Base-by-base conservation (phyloP, 2,329 filamentous ascomycete species). In the Phoma sp. region DNA sequence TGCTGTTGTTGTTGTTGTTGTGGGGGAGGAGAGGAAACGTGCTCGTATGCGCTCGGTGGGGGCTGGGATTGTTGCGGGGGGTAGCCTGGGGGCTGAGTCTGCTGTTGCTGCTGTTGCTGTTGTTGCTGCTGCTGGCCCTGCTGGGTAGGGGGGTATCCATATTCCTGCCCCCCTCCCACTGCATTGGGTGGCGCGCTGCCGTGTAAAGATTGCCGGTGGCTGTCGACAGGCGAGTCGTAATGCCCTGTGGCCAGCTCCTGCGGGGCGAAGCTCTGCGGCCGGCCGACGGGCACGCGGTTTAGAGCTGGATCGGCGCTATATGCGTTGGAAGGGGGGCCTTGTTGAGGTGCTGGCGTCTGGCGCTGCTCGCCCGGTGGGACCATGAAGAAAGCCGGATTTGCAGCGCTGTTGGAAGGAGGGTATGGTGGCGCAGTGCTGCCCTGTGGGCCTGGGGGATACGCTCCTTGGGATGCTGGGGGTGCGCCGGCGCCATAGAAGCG, bases 211-310 rank as follows among this genome's bases (percentile, higher is more conserved):
- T 78, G 74, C 10, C 78, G 68, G 54, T 75, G 18, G 18, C 18
- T 75, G 58, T 80, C 79, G 3, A 78, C 62, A 1, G 79, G 79
- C 7, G 76, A 79, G 57, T 81, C 79, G 55, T 77, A 80, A 24
- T 77, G 75, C 9, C 74, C 71, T 4, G 78, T 79, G 14, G 78
- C 75, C 14, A 82, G 69, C 62, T 82, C 79, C 55, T 81, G 79
- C 4, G 79, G 79, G 9, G 65, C 73, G 41, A 68, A 75, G 47
- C 72, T 75, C 42, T 73, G 72, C 3, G 73, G 72, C 18, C 74
- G 68, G 10, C 62, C 69, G 30, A 65, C 61, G 14, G 70, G 68
- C 2, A 73, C 62, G 32, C 69, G 64, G 3, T 65, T 65, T 70
- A 75, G 68, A 4, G 24, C n/a, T 67, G 77, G 64, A 53, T 75